Percentiles rank a stretch among this genome's conserved stretches.
Conservation (phyloP, 1,284 basidiomycete genomes). For the Sanghuangporus weigelae region DNA sequence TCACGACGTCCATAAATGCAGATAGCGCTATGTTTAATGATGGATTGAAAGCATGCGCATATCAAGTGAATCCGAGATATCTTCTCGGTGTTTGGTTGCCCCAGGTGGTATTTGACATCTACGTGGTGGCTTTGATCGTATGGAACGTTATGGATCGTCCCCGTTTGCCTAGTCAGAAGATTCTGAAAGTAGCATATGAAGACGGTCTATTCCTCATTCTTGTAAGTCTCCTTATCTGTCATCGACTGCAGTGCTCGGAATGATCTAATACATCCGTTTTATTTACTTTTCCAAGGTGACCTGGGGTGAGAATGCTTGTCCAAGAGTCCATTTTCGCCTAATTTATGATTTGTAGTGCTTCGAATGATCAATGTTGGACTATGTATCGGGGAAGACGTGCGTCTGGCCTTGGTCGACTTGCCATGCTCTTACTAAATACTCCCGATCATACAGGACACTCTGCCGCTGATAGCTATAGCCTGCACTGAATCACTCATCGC, state of each 20-base stretch:
- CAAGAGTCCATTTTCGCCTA: neutral
- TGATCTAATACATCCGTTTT: neutral
- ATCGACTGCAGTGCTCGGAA: neutral
- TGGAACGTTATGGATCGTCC: constrained; percentile 6
- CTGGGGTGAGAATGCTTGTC: neutral
- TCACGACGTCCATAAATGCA: neutral
- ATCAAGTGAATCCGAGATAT: neutral
- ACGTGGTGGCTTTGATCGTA: neutral
- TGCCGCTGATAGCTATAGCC: neutral
- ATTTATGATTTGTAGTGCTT: neutral
- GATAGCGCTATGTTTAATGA: neutral
- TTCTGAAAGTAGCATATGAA: neutral
- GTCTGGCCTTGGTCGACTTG: neutral
- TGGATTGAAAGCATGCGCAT: neutral
- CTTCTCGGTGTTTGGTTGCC: neutral
- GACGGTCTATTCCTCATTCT: constrained; percentile 3
- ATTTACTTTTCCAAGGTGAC: neutral
- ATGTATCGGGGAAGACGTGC: neutral
- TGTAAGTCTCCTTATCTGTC: neutral
- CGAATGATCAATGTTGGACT: neutral
- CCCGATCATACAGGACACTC: neutral
- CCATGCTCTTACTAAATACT: neutral
- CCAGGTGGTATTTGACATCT: constrained; percentile 4
- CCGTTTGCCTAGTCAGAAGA: constrained; percentile 1
- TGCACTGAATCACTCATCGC: constrained; percentile 2